Conservation (phyloP, 441 rosid genomes). For the Syzygium syzygioides region DNA sequence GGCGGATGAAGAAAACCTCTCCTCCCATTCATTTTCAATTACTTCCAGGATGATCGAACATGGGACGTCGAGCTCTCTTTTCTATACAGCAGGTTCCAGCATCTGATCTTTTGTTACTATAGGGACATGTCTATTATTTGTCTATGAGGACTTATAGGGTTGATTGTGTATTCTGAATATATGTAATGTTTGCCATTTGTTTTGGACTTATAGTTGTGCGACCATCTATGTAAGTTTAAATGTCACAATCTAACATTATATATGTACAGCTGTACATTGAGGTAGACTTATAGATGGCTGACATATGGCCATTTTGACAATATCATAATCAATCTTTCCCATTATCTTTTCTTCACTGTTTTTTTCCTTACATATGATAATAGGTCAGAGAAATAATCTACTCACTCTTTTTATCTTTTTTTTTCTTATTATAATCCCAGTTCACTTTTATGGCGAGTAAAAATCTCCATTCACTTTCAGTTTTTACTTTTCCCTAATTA, state of each 20-base stretch:
- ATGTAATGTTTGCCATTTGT: neutral
- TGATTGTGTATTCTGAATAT: neutral
- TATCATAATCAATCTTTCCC: neutral
- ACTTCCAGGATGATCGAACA: neutral
- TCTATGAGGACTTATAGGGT: neutral
- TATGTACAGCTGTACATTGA: neutral
- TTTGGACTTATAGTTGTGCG: neutral
- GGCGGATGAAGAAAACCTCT: neutral
- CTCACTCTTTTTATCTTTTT: too few species aligned
- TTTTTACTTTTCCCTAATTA: too few species aligned
- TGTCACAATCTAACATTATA: neutral
- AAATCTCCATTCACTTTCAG: too few species aligned
- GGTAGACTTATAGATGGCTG: neutral
- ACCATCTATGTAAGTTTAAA: neutral
- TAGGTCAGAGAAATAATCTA: neutral
- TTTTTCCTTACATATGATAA: neutral
- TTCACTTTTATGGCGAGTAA: too few species aligned
- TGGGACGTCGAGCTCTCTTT: neutral
- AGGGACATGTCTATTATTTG: neutral
- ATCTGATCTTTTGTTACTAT: neutral
- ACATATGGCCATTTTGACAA: neutral
- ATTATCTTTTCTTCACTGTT: rapidly evolving
- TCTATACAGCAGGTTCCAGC: neutral
- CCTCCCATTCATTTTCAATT: neutral
- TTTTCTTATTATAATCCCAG: too few species aligned